phyloP scores from a whole-genome alignment of 2,329 filamentous ascomycete species.

The Sphaerostilbella broomeana region DNA sequence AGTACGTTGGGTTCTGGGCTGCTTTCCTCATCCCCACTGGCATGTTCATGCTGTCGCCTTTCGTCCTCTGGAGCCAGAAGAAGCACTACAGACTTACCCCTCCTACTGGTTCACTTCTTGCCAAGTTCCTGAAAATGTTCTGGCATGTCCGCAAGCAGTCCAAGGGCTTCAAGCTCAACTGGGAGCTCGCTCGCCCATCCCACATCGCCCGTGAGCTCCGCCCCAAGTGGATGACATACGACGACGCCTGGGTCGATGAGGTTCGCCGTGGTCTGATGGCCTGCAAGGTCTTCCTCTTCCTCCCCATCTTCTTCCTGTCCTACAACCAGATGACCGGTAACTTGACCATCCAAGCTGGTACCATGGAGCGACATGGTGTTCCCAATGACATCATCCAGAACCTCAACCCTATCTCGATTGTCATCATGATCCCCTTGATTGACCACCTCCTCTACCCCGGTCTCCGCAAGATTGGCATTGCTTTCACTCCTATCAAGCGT shows the following conservation, averaged over 20 bases:
- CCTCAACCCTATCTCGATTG: conserved; percentile 66
- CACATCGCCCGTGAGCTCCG: conserved; percentile 47
- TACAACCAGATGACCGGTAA: conserved; percentile 58
- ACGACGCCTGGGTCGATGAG: conserved; percentile 78
- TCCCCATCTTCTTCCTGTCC: conserved; percentile 55
- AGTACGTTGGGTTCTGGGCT: conserved; percentile 70
- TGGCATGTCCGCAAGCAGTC: conserved; percentile 55
- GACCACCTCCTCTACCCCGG: conserved; percentile 64
- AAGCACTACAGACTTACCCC: conserved; percentile 55
- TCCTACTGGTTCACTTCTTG: conserved; percentile 65
- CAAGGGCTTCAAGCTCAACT: conserved; percentile 60
- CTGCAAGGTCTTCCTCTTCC: conserved; percentile 65
- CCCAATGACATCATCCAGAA: conserved; percentile 75
- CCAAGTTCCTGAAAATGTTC: conserved; percentile 59
- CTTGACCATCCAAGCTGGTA: conserved; percentile 56
- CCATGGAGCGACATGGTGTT: conserved; percentile 61
- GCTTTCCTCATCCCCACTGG: conserved; percentile 61
- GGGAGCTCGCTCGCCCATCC: conserved; percentile 64
- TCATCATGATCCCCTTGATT: conserved; percentile 67
- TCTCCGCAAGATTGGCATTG: conserved; percentile 55
- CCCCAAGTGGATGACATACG: conserved; percentile 72
- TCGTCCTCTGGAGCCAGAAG: conserved; percentile 55
- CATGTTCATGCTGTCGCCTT: conserved; percentile 56
- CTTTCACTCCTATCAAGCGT: conserved; percentile 69
- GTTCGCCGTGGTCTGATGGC: conserved; percentile 63